Conservation (phyloP, 1,284 basidiomycete species). For the Fomes fomentarius region DNA sequence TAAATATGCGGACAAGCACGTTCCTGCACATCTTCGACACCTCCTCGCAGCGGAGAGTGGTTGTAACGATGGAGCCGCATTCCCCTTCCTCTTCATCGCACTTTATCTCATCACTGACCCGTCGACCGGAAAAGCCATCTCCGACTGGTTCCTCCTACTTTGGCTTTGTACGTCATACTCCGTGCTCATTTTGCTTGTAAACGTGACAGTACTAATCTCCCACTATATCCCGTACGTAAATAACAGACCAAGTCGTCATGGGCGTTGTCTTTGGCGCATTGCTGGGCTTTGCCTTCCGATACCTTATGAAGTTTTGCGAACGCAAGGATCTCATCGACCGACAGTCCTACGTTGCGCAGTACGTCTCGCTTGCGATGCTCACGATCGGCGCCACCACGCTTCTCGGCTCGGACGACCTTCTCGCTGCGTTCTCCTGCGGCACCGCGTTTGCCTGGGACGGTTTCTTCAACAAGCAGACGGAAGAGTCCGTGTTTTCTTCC, state of each 20-base stretch:
- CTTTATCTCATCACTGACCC: conserved; percentile 84
- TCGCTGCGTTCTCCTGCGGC: conserved; percentile 95
- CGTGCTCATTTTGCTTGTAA: conserved; percentile 6
- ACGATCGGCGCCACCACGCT: conserved; percentile 86
- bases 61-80: conserved; percentile 94
- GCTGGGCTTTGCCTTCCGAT: conserved; percentile 84
- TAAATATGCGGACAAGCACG: conserved; percentile 98
- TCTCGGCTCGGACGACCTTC: conserved; percentile 91
- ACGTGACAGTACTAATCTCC: not conserved
- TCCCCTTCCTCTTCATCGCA: conserved; percentile 94
- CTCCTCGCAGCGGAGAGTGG: conserved; percentile 91
- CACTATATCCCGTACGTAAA: not conserved
- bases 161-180: conserved; percentile 72
- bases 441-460: conserved; percentile 99
- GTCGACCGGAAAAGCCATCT: conserved; percentile 68
- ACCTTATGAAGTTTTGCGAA: conserved; percentile 96
- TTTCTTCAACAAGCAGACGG: conserved; percentile 96
- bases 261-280: conserved; percentile 81
- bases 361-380: conserved; percentile 77
- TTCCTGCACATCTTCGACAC: conserved; percentile 93
- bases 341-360: conserved; percentile 87
- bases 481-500: conserved; percentile 93
- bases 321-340: conserved; percentile 90
- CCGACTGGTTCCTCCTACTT: conserved; percentile 83
- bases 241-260: conserved; percentile 79